Evolutionary conservation across 257 asterid species (phyloP), one percentile per base, ranked within the genome.

Genomic region (Nicotiana tomentosiformis): DNA sequence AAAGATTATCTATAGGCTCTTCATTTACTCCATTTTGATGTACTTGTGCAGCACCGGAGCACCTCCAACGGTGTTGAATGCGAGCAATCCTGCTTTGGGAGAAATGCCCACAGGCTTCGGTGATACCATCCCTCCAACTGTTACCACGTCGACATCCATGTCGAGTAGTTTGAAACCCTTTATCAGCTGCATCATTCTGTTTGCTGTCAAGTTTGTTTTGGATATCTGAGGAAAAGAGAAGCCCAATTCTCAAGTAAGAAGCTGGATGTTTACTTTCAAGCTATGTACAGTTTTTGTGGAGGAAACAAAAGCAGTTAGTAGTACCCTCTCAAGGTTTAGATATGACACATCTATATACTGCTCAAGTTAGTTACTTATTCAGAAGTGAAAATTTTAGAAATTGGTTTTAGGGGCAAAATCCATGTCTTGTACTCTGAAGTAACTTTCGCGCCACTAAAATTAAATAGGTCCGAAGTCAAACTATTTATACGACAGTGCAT

Each of bases 41-140:
- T 37, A 58, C 56, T 79, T 68, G 69, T 80, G 84, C 93, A 91
- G 98, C 64, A 79, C 67, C 8, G 90, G 86, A 39, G 90, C 97
- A 83, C 49, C 49, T 43, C 97, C 97, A 77, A 11, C 87, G 0
- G 77, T 80, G 74, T 9, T 88, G 39, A 90, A 87, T 55, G 77
- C 88, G 14, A 85, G 88, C 82, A 86, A 83, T 87, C 95, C 97
- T 7, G 87, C 88, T 68, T 10, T 89, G 26, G 93, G 94, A 85
- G 88, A 84, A 65, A 81, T 88, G 78, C 80, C 49, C 49, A 7
- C 87, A 1, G 93, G 94, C 83, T 88, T 84, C 11, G 90, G 93
- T 5, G 95, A 87, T 18, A 83, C 81, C 81, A 87, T 91, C 60
- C 93, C 92, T 43, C 83, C 86, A 2, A 70, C 85, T 77, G 64